Evolutionary conservation across 163 green algal genomes (phyloP), one percentile per base, ranked within the genome.

Genomic region (Coccomyxa subellipsoidea): DNA sequence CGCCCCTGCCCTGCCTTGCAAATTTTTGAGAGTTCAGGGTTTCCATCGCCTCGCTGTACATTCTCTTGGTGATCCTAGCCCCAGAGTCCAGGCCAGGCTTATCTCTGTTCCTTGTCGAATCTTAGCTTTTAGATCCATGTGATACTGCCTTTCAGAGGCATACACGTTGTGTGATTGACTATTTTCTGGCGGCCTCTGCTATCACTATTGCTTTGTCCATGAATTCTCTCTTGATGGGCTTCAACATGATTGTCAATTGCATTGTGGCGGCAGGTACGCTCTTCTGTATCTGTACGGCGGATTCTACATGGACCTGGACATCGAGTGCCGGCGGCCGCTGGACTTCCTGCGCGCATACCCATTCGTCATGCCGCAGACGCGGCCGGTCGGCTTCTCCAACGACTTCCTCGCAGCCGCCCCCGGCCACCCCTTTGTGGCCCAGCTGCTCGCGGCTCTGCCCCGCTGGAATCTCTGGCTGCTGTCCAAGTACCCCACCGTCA

Each of bases 271-370:
- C 78, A 82, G 78, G 25, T 88, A 88, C 54, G 78, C 91, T 38
- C 76, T 94, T 27, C 83, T 95, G 37, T 84, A 91, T 53, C 77
- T 90, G 36, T 89, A 88, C 78, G 91, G 91, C 10, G 91, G 91
- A 40, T 81, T 94, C 32, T 95, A 94, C 84, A 85, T 93, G n/a
- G 91, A 94, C 81, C 81, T 92, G 76, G 88, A 92, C 80, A 87
- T 92, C 32, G 54, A 84, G 37, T 92, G 88, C 80, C 32, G 47
- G 31, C 80, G 82, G 25, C 82, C 77, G 10, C 36, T 92, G 70
- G 86, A 92, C 73, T 84, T 80, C 80, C 70, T 90, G 38, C 78
- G 84, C 34, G 59, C 35, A 0, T 85, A 85, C 69, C 54, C 39
- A 54, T 82, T 87, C 53, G 76, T 87, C 3, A 80, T 84, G 80